Evolutionary conservation across 2,329 filamentous ascomycete species (phyloP), one percentile per base, ranked within the genome.

Genomic region (Cladophialophora chaetospira): DNA sequence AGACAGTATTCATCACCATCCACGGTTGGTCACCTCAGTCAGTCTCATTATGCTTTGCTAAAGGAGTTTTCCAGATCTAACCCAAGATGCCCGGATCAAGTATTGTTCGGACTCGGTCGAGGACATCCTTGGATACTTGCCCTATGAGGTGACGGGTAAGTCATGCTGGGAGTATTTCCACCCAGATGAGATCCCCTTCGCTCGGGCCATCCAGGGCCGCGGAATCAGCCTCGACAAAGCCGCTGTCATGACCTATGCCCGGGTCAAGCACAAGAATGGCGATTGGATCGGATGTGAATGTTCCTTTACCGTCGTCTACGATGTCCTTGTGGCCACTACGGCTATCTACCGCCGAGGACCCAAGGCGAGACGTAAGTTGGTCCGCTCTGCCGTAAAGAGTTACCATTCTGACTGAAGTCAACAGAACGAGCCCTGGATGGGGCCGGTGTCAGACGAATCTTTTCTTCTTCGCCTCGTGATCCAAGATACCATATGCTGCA

Each of bases 401-500:
- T 40, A 31, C 35, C 3, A 17, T 53, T n/a, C 51, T 13, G 42
- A 43, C 62, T 68, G 49, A 68, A 53, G 48, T 26, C 38, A 50
- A 13, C 67, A 94, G 90, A 87, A 67, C 84, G 90, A 64, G 89
- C 88, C 13, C 77, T 85, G 3, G 88, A 91, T 66, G 90, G 89
- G 35, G 89, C 89, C 1, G 81, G 89, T 58, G 86, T 95, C 54
- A 84, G 89, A 53, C 85, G 87, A 47, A 78, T 93, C 25, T 95
- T 95, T 71, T 87, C 89, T 2, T 90, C 87, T 23, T 93, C 89
- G 5, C 88, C 89, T 11, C 81, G 85, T 66, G 91, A 96, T 68
- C 89, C 90, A 15, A 85, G 90, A 62, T 95, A 95, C 71, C 89
- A 94, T 73, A 95, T 95, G 90, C 76, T 95, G 69, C 88, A 90